phyloP scores from a whole-genome alignment of 768 basidiomycete species.

The Coprinopsis marcescibilis region DNA sequence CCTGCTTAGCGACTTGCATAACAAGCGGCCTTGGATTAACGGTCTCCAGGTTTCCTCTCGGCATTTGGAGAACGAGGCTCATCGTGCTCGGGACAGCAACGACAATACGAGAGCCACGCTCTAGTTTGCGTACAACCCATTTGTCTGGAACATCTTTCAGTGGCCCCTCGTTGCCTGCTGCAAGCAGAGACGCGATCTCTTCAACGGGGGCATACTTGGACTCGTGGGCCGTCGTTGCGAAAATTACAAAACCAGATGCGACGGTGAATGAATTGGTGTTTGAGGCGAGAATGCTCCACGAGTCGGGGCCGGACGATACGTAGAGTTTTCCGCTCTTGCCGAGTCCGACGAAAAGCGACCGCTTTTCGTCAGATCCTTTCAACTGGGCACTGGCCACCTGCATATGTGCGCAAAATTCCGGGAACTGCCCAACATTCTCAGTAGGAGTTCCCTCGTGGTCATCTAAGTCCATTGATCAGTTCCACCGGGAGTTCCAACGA shows the following conservation, averaged over 20 bases:
- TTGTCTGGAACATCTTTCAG: slow-evolving; percentile 23
- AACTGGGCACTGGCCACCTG: slow-evolving; percentile 24
- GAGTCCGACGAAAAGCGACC: slow-evolving; percentile 53
- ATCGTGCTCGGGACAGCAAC: slow-evolving; percentile 82
- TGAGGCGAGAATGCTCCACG: slow-evolving; percentile 32
- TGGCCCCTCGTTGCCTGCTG: slow-evolving; percentile 18
- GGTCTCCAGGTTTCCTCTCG: slow-evolving; percentile 93
- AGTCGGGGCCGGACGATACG: slow-evolving; percentile 24
- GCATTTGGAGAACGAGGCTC: slow-evolving; percentile 95
- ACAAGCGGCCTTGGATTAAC: slow-evolving; percentile 91
- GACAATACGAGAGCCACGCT: slow-evolving; percentile 87
- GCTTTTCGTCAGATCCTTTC: slow-evolving; percentile 7
- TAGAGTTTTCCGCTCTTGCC: slow-evolving; percentile 62
- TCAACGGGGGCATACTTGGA: slow-evolving; percentile 64
- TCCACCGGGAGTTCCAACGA: background rate
- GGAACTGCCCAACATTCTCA: slow-evolving; percentile 33
- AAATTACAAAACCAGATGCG: slow-evolving; percentile 74
- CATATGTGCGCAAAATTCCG: slow-evolving; percentile 53
- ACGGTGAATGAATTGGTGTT: slow-evolving; percentile 70
- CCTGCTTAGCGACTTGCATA: slow-evolving; percentile 72
- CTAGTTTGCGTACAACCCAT: slow-evolving; percentile 76
- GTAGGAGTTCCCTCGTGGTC: background rate
- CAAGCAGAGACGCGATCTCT: slow-evolving; percentile 20
- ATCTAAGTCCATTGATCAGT: background rate
- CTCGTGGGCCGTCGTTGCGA: slow-evolving; percentile 78